phyloP scores from a whole-genome alignment of 768 basidiomycete genomes.

The Saitozyma sp. region DNA sequence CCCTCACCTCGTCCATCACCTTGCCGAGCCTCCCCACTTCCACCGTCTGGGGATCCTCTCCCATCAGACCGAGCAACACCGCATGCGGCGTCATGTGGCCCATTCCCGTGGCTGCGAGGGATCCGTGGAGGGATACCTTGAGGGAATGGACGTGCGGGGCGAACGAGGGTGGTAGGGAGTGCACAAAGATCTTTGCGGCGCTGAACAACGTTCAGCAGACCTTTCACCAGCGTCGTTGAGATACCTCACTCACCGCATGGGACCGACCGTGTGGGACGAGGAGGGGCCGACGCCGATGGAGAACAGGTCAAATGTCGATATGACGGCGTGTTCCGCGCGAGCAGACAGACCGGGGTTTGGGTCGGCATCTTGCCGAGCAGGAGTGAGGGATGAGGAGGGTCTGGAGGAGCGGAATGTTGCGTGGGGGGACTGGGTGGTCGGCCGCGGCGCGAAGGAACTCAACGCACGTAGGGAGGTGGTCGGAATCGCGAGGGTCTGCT shows the following conservation, averaged over 20 bases:
- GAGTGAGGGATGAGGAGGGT: too few species aligned
- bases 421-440: too few species aligned
- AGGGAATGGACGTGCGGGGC: constrained; percentile 65
- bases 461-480: too few species aligned
- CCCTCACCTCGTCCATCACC: constrained; percentile 31
- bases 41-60: constrained; percentile 81
- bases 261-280: constrained; percentile 69
- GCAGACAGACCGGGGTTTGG: neutral
- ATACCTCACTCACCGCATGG: constrained; percentile 61
- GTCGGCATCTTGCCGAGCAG: too few species aligned
- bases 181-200: constrained; percentile 82
- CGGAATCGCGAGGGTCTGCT: too few species aligned
- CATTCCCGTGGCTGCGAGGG: constrained; percentile 80
- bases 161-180: constrained; percentile 9
- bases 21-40: constrained; percentile 54
- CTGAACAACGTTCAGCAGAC: constrained; percentile 41
- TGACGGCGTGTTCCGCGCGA: constrained; percentile 63
- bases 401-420: too few species aligned
- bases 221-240: constrained; percentile 2
- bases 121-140: constrained; percentile 90
- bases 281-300: constrained; percentile 68
- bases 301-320: constrained; percentile 89
- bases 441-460: too few species aligned
- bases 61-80: constrained; percentile 50
- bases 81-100: constrained; percentile 55